Evolutionary conservation across 2,329 filamentous ascomycete species (phyloP), one percentile per base, ranked within the genome.

Genomic region (Stromatinia cepivora): DNA sequence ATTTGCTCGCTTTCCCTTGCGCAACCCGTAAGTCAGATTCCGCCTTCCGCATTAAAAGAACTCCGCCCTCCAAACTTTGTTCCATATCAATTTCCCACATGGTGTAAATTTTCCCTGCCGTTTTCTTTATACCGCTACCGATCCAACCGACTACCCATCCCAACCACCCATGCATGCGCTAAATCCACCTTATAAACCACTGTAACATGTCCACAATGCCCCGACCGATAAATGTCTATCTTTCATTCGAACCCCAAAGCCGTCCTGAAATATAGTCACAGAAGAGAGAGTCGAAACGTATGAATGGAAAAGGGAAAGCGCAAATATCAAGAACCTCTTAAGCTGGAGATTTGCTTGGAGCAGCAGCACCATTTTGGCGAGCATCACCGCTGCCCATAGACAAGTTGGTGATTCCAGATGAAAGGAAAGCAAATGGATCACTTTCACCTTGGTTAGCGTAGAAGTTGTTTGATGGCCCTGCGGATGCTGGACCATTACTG

Each of bases 381-480:
- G 83, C 82, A 72, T 90, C 87, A 69, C 82, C 84, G 73, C 87
- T 89, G 77, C 88, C 87, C 74, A 95, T 91, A 50, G 88, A 88
- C 66, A 95, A 84, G 63, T 88, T 87, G 69, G 88, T 87, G 70
- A 95, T 92, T 56, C 90, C 90, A 42, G 86, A 86, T 42, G 89
- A 91, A 65, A 95, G 85, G 82, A 94, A 94, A 22, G 90, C 89
- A 79, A 94, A 94, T 15, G 92, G 91, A 75, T 94, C 92, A 74
- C 84, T 89, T 77, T 92, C 89, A 68, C 82, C 83, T 75, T 88
- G 84, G 66, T 77, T 78, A 72, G 80, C 83, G 78, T 90, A 90
- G 76, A 90, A 92, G 78, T 88, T 88, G 76, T 90, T 91, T 54
- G 90, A 89, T 46, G 90, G 88, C 53, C 91, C 92, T 71, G 90